A percentile compares a stretch with the other conserved stretches of the same genome.
These are phyloP conservation scores for Saraca asoca DNA, from an alignment of 331 rosid species.

Conservation along the genomic window DNA sequence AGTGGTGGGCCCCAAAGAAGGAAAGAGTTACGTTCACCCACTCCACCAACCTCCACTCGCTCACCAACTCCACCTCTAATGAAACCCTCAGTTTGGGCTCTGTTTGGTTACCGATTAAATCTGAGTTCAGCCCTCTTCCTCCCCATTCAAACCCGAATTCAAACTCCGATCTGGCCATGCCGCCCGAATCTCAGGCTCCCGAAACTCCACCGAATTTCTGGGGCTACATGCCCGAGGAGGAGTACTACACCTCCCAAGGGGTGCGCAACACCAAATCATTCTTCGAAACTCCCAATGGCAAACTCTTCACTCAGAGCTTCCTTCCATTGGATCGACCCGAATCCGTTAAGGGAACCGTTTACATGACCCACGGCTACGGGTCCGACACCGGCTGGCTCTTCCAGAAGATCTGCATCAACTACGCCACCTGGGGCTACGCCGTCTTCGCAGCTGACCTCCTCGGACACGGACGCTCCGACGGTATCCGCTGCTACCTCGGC, in stretches of 20 bases:
- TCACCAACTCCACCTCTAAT: neutral
- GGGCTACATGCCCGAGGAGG: conserved; percentile 82
- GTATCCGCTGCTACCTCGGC: conserved; percentile 86
- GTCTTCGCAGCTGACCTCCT: conserved; percentile 91
- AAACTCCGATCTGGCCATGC: conserved; percentile 1
- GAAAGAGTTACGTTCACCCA: neutral
- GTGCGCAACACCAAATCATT: conserved; percentile 69
- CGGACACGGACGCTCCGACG: conserved; percentile 95
- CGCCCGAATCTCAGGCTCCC: conserved; percentile 30
- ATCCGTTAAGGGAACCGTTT: conserved; percentile 67
- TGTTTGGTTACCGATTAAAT: too few species aligned
- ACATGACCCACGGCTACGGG: conserved; percentile 94
- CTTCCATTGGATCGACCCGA: conserved; percentile 51
- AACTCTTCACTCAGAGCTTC: conserved; percentile 77
- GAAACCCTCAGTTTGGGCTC: too few species aligned
- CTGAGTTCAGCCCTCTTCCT: too few species aligned
- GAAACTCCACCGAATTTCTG: conserved; percentile 70
- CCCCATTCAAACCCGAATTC: too few species aligned
- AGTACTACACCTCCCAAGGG: conserved; percentile 83
- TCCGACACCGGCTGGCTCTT: conserved; percentile 98
- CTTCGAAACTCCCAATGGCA: conserved; percentile 72
- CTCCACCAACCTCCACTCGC: neutral
- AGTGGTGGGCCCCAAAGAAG: neutral
- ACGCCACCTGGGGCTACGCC: conserved; percentile 90
- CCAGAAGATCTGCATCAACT: conserved; percentile 83